phyloP scores from a whole-genome alignment of 768 basidiomycete species.

The Crepidotus variabilis region DNA sequence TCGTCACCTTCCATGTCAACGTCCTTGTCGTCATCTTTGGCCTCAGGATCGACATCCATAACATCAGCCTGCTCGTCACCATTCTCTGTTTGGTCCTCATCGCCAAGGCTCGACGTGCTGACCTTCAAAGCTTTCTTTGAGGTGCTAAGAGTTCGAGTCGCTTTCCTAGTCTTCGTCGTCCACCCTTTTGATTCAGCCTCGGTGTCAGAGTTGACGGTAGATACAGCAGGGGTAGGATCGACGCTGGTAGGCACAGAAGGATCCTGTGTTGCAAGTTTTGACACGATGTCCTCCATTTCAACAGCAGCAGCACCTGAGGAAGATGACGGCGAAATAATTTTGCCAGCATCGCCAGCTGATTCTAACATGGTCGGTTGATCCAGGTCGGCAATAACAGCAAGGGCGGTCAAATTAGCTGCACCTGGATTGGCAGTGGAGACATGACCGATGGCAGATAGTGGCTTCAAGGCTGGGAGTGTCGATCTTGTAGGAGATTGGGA shows the following conservation, averaged over 20 bases:
- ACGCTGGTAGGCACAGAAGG: background rate
- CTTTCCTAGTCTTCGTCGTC: background rate
- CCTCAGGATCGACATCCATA: conserved; percentile 4
- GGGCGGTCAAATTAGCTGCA: conserved; percentile 15
- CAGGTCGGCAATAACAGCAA: conserved; percentile 21
- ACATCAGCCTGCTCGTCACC: background rate
- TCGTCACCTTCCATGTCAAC: conserved; percentile 3
- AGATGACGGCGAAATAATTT: conserved; percentile 37
- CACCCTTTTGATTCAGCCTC: background rate
- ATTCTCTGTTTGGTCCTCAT: background rate
- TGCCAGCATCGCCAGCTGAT: conserved; percentile 23
- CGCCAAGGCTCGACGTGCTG: background rate
- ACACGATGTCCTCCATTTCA: conserved; percentile 2
- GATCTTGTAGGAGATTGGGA: conserved; percentile 15
- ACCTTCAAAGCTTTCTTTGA: background rate
- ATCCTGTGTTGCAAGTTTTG: background rate
- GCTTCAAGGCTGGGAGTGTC: conserved; percentile 8
- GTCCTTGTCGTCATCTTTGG: background rate
- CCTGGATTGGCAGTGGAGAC: conserved; percentile 6
- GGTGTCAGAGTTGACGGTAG: conserved; percentile 1
- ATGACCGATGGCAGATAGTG: conserved; percentile 3
- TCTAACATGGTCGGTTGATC: conserved; percentile 28
- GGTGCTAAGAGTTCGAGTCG: background rate
- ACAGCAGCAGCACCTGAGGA: conserved; percentile 46
- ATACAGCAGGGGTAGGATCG: conserved; percentile 1